These are phyloP conservation scores for Aschersonia sp. DNA, from an alignment of 2,329 filamentous ascomycete genomes.

Conservation along the genomic window DNA sequence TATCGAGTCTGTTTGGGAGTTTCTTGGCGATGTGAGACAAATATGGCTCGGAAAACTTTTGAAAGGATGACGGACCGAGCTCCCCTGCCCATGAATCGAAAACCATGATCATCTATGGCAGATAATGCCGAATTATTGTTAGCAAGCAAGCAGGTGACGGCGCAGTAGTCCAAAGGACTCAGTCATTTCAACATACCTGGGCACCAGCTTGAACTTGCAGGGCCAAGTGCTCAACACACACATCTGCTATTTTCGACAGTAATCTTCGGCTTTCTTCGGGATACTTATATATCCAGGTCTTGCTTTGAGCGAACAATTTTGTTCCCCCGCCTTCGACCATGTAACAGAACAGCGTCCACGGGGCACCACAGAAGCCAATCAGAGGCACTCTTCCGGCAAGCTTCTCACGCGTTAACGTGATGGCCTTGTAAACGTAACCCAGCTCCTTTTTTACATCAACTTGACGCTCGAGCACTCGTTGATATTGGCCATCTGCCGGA, in stretches of 20 bases:
- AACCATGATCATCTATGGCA: conserved; percentile 67
- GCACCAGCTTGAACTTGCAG: conserved; percentile 86
- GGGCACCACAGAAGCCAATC: conserved; percentile 92
- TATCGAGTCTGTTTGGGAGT: conserved; percentile 58
- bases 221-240: conserved; percentile 90
- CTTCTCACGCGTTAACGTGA: conserved; percentile 81
- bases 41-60: conserved; percentile 74
- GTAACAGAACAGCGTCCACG: conserved; percentile 94
- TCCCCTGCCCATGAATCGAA: conserved; percentile 98
- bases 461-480: conserved; percentile 55
- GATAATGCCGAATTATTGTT: neutral
- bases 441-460: conserved; percentile 79
- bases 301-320: conserved; percentile 85
- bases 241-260: conserved; percentile 79
- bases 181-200: conserved; percentile 40
- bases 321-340: conserved; percentile 97
- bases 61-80: conserved; percentile 71
- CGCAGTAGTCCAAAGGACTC: neutral
- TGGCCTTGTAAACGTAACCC: conserved; percentile 90
- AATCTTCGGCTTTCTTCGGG: conserved; percentile 65
- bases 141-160: too few species aligned
- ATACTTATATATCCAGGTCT: conserved; percentile 94
- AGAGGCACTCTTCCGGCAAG: conserved; percentile 77
- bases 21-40: conserved; percentile 70
- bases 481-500: conserved; percentile 74